These are phyloP conservation scores for Fusarium sp. DNA, from an alignment of 2,329 filamentous ascomycete species.

Conservation along the genomic window DNA sequence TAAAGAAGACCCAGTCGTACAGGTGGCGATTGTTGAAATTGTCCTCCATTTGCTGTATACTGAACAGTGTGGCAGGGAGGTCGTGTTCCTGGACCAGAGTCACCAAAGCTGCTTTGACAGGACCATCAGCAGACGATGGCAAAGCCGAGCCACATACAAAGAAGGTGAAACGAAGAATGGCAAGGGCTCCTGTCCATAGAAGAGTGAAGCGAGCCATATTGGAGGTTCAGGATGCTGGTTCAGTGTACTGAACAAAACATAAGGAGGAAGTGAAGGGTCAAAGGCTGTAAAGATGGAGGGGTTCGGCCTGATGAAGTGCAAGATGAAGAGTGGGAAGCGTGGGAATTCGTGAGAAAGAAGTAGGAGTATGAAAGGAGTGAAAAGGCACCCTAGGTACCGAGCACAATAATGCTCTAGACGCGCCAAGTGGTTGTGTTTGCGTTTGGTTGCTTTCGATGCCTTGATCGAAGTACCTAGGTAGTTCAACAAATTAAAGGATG, in stretches of 20 bases:
- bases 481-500: constrained; percentile 36
- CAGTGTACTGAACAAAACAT: constrained; percentile 2
- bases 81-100: constrained; percentile 52
- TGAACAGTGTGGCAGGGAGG: constrained; percentile 50
- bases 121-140: constrained; percentile 38
- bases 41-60: constrained; percentile 68
- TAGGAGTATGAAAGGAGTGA: constrained; percentile 36
- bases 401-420: constrained; percentile 29
- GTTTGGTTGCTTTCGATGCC: constrained; percentile 36
- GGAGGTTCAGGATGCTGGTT: constrained; percentile 12
- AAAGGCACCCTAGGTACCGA: constrained; percentile 28
- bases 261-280: constrained; percentile 13
- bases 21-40: constrained; percentile 84
- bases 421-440: constrained; percentile 10
- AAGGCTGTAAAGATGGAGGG: constrained; percentile 12
- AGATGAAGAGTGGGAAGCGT: constrained; percentile 16
- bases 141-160: constrained; percentile 36
- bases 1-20: constrained; percentile 92
- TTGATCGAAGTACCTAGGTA: constrained; percentile 34
- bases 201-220: constrained; percentile 36
- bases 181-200: constrained; percentile 33
- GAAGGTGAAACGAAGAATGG: constrained; percentile 42
- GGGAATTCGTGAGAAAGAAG: constrained; percentile 23
- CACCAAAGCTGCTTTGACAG: constrained; percentile 52
- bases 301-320: constrained; percentile 17